Base-by-base conservation (phyloP, 2,329 filamentous ascomycete genomes). In the Fusarium xylarioides region DNA sequence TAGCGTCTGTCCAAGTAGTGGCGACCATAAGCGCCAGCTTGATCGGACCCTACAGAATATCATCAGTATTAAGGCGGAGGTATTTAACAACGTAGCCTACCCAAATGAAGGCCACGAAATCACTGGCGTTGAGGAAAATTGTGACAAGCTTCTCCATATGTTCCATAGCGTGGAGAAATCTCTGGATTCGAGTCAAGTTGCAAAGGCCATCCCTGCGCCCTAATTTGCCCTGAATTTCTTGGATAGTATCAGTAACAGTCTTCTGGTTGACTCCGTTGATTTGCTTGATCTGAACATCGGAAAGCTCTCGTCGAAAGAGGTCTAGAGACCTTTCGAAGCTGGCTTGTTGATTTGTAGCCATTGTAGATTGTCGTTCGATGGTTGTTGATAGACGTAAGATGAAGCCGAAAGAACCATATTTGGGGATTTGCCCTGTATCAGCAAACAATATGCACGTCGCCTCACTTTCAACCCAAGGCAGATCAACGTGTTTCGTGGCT, bases 1-100 rank as follows among this genome's bases (percentile, higher is more conserved):
- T 3, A 0, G 54, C 44, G 0, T 44, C 30, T 5, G 16, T 32
- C 54, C 38, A 61, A 0, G 26, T 37, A 0, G 34, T 57, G 9
- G 66, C 47, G 11, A 30, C 11, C 49, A 70, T 66, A 2, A 70
- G 68, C 2, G 50, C 66, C 5, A 70, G n/a, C 11, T 71, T 71
- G 3, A 71, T 40, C 0, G 66, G 68, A 0, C 68, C 68, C 68
- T 69, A 2, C 0, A 15, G 5, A 1, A 1, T 2, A 4, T 57
- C 14, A 0, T 54, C 7, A 57, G 0, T n/a, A 30, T 11, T 4
- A 6, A 10, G 4, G 4, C 1, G 0, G 16, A 1, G 4, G 7
- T 1, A 2, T 1, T 14, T 1, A 3, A 4, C 0, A 11, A 0
- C 4, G 19, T 18, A 5, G 0, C 54, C 11, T 26, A 70, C 68